These are phyloP conservation scores for Metroxylon sagu DNA, from an alignment of 176 grass and related monocot genomes.

Conservation along the genomic window DNA sequence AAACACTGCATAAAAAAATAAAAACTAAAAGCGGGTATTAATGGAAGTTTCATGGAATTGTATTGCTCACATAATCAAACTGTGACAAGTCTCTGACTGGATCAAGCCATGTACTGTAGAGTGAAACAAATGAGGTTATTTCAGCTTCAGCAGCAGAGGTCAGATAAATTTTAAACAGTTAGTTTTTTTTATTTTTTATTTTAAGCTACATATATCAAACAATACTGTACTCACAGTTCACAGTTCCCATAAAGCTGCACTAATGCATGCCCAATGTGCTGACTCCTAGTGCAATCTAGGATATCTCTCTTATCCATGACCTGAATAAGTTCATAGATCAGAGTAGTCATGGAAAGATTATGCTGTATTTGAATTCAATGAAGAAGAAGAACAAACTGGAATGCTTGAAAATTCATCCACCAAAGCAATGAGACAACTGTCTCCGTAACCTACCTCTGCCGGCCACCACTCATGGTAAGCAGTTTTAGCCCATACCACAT, in stretches of 20 bases:
- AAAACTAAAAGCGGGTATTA: too few relatives aligned
- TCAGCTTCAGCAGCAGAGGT: slow-evolving; percentile 2
- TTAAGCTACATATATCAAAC: neutral
- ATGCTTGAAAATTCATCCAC: neutral
- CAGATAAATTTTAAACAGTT: neutral
- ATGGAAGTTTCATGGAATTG: neutral
- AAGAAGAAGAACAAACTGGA: neutral
- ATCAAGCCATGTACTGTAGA: slow-evolving; percentile 37
- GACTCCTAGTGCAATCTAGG: slow-evolving; percentile 19
- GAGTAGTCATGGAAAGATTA: neutral
- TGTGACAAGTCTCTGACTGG: slow-evolving; percentile 32
- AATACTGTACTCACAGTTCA: slow-evolving; percentile 23
- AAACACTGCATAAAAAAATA: too few relatives aligned
- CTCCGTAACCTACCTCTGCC: slow-evolving; percentile 24
- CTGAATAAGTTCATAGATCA: slow-evolving; percentile 13
- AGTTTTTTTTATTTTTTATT: too few relatives aligned
- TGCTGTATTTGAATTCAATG: neutral
- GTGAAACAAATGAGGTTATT: slow-evolving; percentile 3
- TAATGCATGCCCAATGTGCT: slow-evolving; percentile 23
- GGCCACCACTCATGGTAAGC: slow-evolving; percentile 39
- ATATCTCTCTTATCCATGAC: slow-evolving; percentile 25
- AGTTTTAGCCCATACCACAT: slow-evolving; percentile 38
- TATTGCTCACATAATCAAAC: slow-evolving; percentile 25
- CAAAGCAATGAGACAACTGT: neutral
- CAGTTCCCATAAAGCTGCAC: slow-evolving; percentile 37